phyloP scores from a whole-genome alignment of 2,329 filamentous ascomycete genomes.

The Venturia oleaginea region DNA sequence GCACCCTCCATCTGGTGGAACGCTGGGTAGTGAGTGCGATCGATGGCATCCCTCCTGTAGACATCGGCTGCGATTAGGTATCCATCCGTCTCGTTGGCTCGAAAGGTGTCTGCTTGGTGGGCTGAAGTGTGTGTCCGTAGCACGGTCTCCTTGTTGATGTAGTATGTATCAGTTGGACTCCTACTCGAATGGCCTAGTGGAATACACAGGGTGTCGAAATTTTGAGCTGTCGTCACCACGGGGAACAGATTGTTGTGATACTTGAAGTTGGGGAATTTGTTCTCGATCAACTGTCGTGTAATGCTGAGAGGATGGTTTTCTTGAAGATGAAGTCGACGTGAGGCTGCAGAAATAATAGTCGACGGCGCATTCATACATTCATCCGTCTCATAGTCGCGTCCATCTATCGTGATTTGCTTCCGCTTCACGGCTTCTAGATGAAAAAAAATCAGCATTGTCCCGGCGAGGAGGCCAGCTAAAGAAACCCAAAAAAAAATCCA shows the following conservation, averaged over 20 bases:
- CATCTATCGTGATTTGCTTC: not conserved
- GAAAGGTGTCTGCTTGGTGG: conserved; percentile 78
- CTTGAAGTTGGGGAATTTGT: conserved; percentile 69
- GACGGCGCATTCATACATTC: conserved; percentile 76
- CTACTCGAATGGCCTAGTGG: conserved; percentile 80
- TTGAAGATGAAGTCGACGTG: conserved; percentile 78
- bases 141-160: conserved; percentile 75
- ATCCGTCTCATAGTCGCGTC: conserved; percentile 53
- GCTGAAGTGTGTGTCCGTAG: conserved; percentile 91
- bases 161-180: conserved; percentile 86
- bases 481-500: not conserved
- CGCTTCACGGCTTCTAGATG: not conserved
- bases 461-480: not conserved
- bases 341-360: conserved; percentile 64
- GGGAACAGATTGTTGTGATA: conserved; percentile 74
- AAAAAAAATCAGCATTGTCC: not conserved
- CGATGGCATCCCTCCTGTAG: conserved; percentile 89
- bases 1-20: conserved; percentile 99
- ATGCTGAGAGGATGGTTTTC: conserved; percentile 84
- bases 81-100: conserved; percentile 60
- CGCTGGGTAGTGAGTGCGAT: conserved; percentile 88
- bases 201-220: conserved; percentile 96
- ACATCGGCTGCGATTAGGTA: conserved; percentile 93
- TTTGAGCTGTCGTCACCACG: conserved; percentile 74
- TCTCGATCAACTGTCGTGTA: conserved; percentile 86